These are phyloP conservation scores for Ogataea hybrid DNA, from an alignment of 1,139 yeast species.

Conservation along the genomic window DNA sequence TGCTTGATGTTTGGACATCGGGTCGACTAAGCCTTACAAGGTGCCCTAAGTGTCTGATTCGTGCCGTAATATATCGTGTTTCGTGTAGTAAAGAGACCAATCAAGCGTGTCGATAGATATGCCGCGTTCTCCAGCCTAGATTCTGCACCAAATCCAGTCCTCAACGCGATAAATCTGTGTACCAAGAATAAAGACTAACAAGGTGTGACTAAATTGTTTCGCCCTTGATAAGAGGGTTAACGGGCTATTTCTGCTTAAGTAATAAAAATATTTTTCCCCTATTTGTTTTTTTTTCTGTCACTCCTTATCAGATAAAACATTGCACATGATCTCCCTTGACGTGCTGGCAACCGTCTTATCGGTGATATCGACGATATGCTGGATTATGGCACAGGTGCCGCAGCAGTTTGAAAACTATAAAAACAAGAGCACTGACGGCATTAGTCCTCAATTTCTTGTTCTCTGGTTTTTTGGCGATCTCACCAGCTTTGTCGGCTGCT, in stretches of 20 bases:
- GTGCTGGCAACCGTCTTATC: constrained; percentile 16
- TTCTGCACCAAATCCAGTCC: constrained; percentile 5
- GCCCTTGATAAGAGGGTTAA: constrained; percentile 12
- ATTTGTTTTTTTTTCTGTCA: background rate
- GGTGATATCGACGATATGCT: constrained; percentile 50
- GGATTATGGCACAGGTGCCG: constrained; percentile 85
- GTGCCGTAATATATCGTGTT: constrained; percentile 1
- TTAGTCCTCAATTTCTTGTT: constrained; percentile 66
- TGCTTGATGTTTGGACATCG: constrained; percentile 9
- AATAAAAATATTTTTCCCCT: background rate
- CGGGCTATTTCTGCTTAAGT: constrained; percentile 1
- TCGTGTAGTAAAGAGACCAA: background rate
- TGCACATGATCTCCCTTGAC: background rate
- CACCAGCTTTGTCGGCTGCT: constrained; percentile 71
- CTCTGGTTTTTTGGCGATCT: constrained; percentile 87
- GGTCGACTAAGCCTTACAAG: constrained; percentile 4
- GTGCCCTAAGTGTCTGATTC: constrained; percentile 1
- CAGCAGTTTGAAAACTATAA: constrained; percentile 74
- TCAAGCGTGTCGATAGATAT: background rate
- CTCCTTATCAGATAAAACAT: background rate
- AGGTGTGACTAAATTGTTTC: constrained; percentile 11
- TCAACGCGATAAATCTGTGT: background rate
- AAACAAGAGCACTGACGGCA: constrained; percentile 77
- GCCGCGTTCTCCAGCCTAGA: background rate
- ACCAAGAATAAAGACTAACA: constrained; percentile 8